phyloP scores from a whole-genome alignment of 192 early-diverging fungal genomes.

The Entrophospora sp. region DNA sequence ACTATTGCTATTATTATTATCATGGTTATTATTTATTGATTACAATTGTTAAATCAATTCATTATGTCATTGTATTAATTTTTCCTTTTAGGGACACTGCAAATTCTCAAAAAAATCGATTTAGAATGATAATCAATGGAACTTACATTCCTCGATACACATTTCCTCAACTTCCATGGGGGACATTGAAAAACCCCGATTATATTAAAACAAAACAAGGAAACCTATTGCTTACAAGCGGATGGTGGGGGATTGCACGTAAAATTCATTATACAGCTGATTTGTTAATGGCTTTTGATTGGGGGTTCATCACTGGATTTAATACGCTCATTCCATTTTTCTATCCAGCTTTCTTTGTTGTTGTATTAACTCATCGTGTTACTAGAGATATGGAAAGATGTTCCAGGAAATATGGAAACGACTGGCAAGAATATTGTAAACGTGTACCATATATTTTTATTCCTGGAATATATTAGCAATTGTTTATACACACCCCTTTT shows the following conservation, averaged over 20 bases:
- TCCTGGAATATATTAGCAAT: conserved; percentile 53
- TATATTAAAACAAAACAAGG: conserved; percentile 60
- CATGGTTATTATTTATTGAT: no score
- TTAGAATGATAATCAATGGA: conserved; percentile 38
- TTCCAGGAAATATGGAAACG: conserved; percentile 77
- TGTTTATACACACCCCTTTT: no score
- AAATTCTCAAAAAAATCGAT: conserved; percentile 45
- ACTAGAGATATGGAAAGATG: conserved; percentile 80
- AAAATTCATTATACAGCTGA: conserved; percentile 77
- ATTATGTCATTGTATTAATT: no score
- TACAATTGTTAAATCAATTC: no score
- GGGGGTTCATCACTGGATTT: conserved; percentile 78
- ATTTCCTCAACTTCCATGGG: conserved; percentile 41
- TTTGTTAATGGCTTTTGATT: conserved; percentile 76
- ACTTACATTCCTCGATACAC: conserved; percentile 31
- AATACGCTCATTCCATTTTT: conserved; percentile 77
- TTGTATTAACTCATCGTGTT: conserved; percentile 76
- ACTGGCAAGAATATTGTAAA: conserved; percentile 76
- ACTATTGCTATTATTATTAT: no score
- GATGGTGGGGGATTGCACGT: conserved; percentile 68
- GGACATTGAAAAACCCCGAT: conserved; percentile 48
- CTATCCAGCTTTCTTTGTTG: conserved; percentile 77
- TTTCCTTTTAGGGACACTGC: conserved; percentile 39
- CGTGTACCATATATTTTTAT: conserved; percentile 74
- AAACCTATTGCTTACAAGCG: conserved; percentile 44